These are phyloP conservation scores for Sorghum bicolor DNA, from an alignment of 176 grass and related monocot species.

Conservation along the genomic window DNA sequence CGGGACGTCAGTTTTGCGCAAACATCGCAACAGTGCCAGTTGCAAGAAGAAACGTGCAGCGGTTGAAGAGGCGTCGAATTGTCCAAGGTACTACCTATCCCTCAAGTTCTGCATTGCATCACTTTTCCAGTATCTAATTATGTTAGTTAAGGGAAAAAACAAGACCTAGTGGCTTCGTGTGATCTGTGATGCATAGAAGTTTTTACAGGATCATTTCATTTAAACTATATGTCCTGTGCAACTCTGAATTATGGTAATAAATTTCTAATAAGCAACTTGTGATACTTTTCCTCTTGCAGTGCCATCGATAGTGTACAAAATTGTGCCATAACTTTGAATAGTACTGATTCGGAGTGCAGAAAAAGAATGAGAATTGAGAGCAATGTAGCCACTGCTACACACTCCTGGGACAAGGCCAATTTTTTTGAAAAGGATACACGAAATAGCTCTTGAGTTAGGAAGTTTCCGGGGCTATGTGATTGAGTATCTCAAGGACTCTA, in stretches of 20 bases:
- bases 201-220: background rate
- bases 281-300: background rate
- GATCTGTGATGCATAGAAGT: too few relatives aligned
- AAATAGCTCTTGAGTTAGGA: background rate
- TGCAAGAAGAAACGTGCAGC: background rate
- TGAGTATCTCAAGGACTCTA: too few relatives aligned
- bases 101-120: background rate
- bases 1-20: background rate
- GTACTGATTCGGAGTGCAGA: background rate
- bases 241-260: background rate
- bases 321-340: background rate
- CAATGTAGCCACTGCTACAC: background rate
- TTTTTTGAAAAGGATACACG: background rate
- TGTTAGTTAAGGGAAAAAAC: too few relatives aligned
- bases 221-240: background rate
- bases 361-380: background rate
- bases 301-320: background rate
- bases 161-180: too few relatives aligned
- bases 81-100: background rate
- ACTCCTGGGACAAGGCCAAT: background rate
- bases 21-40: background rate
- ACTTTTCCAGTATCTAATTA: background rate
- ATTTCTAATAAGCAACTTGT: background rate
- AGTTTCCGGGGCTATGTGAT: too few relatives aligned
- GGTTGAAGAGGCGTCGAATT: background rate